phyloP scores from a whole-genome alignment of 805 yeast genomes.

The Hyphopichia homilentoma region DNA sequence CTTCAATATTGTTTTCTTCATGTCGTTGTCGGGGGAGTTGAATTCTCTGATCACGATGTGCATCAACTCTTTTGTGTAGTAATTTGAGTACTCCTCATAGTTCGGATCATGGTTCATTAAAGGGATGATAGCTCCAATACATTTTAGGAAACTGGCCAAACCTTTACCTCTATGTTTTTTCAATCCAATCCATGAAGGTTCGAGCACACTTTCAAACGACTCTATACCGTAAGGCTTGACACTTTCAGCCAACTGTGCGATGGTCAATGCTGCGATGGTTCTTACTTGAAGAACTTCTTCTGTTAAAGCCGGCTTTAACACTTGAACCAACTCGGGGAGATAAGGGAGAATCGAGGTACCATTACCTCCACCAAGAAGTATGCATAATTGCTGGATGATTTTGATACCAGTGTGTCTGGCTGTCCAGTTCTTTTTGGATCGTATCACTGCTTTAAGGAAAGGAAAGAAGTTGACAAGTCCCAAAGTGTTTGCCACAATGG shows the following conservation, averaged over 20 bases:
- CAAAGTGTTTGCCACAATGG: constrained; percentile 76
- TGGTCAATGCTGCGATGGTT: constrained; percentile 64
- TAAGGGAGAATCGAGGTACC: constrained; percentile 61
- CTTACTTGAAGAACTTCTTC: constrained; percentile 72
- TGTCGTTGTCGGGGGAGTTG: constrained; percentile 79
- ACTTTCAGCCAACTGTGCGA: constrained; percentile 75
- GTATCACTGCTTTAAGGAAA: constrained; percentile 75
- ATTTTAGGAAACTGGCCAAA: constrained; percentile 70
- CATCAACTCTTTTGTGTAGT: constrained; percentile 74
- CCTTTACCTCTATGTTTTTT: constrained; percentile 72
- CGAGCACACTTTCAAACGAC: constrained; percentile 70
- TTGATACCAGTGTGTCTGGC: constrained; percentile 82
- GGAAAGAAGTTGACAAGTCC: constrained; percentile 75
- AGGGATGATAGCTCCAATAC: constrained; percentile 78
- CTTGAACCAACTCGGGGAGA: constrained; percentile 58
- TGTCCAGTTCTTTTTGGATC: constrained; percentile 72
- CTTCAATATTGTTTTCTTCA: constrained; percentile 68
- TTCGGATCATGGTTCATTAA: constrained; percentile 60
- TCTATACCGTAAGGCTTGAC: constrained; percentile 88
- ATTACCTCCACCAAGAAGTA: constrained; percentile 60
- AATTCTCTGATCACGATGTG: constrained; percentile 67
- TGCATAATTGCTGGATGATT: constrained; percentile 71
- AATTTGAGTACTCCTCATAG: constrained; percentile 67
- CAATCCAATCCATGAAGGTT: constrained; percentile 79
- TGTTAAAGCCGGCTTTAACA: constrained; percentile 52